phyloP scores from a whole-genome alignment of 768 basidiomycete genomes.

The Suillus fuscotomentosus region DNA sequence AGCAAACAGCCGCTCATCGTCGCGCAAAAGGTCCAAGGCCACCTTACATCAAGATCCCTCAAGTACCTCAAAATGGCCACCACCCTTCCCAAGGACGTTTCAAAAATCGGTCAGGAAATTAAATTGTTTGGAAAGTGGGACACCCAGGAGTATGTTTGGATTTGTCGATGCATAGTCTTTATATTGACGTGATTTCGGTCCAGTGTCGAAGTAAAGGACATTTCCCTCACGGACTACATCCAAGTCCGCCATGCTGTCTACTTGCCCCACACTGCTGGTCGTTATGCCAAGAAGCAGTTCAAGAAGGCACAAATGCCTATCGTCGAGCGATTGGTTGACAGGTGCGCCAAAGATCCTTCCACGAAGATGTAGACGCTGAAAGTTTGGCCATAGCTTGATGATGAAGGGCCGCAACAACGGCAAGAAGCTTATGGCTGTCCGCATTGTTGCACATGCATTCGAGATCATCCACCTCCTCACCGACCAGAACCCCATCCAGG shows the following conservation, averaged over 20 bases:
- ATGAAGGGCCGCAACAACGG: constrained; percentile 99
- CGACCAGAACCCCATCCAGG: constrained; percentile 99
- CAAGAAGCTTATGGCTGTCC: constrained; percentile 97
- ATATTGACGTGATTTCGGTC: constrained; percentile 16
- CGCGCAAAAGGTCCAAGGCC: constrained; percentile 16
- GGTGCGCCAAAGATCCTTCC: constrained; percentile 44
- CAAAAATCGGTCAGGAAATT: constrained; percentile 79
- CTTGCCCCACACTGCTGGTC: constrained; percentile 97
- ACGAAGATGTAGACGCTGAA: constrained; percentile 4
- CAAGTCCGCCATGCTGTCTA: constrained; percentile 98
- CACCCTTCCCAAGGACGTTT: constrained; percentile 81
- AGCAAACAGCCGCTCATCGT: constrained; percentile 24
- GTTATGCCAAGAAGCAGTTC: constrained; percentile 99
- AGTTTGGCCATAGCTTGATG: constrained; percentile 70
- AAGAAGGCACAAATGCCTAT: constrained; percentile 99
- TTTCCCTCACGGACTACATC: constrained; percentile 98
- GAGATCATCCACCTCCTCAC: constrained; percentile 99
- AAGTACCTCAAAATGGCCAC: constrained; percentile 60
- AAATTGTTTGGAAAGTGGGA: constrained; percentile 99
- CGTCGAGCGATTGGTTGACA: constrained; percentile 98
- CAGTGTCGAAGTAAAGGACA: constrained; percentile 98
- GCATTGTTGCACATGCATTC: constrained; percentile 98
- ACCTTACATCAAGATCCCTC: constrained; percentile 25
- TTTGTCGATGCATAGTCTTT: background rate
- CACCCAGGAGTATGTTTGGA: constrained; percentile 81